phyloP scores from a whole-genome alignment of 108 stramenopile genomes.

The Cyclotella baltica region DNA sequence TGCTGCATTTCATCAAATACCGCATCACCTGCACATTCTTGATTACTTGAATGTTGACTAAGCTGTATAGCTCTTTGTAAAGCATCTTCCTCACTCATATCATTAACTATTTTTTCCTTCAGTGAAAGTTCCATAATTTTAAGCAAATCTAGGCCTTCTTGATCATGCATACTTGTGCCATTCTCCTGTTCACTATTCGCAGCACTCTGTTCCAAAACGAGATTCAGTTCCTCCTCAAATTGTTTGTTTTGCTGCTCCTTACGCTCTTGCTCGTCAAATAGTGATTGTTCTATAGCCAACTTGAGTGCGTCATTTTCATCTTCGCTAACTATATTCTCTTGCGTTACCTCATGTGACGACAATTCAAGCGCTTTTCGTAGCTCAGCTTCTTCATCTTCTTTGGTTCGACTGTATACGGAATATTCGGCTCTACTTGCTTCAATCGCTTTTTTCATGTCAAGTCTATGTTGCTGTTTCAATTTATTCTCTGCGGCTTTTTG shows the following conservation, averaged over 20 bases:
- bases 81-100: conserved; percentile 1
- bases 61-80: conserved; percentile 15
- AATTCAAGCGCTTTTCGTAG: conserved; percentile 19
- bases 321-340: conserved; percentile 7
- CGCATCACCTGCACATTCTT: background rate
- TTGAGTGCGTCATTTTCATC: conserved; percentile 16
- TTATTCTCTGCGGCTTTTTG: background rate
- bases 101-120: background rate
- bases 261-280: conserved; percentile 35
- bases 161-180: background rate
- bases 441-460: conserved; percentile 27
- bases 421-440: conserved; percentile 28
- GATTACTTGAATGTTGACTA: background rate
- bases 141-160: background rate
- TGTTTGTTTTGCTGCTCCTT: conserved; percentile 6
- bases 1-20: conserved; percentile 1
- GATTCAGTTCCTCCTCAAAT: conserved; percentile 29
- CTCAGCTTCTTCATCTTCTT: background rate
- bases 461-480: conserved; percentile 9
- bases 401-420: background rate
- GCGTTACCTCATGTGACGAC: background rate
- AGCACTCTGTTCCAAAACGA: conserved; percentile 26
- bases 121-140: background rate
- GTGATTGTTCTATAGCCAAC: conserved; percentile 32
- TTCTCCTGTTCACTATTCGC: background rate